phyloP scores from a whole-genome alignment of 106 monocot genomes.

The Dendrobium catenatum region DNA sequence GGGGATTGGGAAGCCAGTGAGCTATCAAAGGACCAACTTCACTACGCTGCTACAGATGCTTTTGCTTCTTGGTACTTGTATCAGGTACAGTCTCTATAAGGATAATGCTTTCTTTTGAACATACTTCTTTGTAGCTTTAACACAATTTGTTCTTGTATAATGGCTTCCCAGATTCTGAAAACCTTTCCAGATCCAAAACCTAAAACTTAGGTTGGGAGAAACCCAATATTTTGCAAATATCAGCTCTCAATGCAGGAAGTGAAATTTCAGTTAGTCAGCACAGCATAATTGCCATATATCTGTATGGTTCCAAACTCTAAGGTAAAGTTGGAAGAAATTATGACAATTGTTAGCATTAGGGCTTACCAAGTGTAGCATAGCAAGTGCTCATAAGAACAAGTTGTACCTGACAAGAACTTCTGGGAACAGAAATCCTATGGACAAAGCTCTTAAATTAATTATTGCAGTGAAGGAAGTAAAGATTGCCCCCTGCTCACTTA shows the following conservation, averaged over 20 bases:
- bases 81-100: slow-evolving; percentile 38
- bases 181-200: slow-evolving; percentile 37
- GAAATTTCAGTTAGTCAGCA: not conserved
- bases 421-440: not conserved
- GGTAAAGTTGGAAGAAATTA: not conserved
- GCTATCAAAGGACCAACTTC: slow-evolving; percentile 56
- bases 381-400: not conserved
- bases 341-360: not conserved
- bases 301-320: not conserved
- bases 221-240: not conserved
- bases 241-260: not conserved
- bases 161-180: slow-evolving; percentile 33
- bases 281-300: not conserved
- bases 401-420: not conserved
- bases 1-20: slow-evolving; percentile 83
- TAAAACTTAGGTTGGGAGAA: slow-evolving; percentile 5
- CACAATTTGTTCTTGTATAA: not conserved
- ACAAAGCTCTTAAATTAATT: not conserved
- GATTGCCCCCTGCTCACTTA: not conserved
- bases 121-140: not conserved
- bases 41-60: slow-evolving; percentile 99
- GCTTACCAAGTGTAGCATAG: not conserved
- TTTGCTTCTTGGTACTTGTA: slow-evolving; percentile 88
- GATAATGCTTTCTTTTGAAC: not conserved
- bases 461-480: not conserved